Conservation (phyloP, 257 asterid genomes). For the Solanum chmielewskii region DNA sequence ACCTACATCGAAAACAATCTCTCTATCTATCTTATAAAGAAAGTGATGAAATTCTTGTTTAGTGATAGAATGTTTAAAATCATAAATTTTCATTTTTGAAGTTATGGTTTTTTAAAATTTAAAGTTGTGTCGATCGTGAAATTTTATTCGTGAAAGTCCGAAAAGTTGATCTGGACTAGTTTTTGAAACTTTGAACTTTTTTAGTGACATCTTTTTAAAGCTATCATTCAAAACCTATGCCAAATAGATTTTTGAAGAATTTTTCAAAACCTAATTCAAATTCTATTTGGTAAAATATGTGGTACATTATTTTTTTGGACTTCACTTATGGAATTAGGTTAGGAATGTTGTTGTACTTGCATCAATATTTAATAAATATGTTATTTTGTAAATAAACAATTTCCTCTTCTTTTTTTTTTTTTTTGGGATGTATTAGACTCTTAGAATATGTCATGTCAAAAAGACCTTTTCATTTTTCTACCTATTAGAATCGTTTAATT, state of each 20-base stretch:
- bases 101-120: neutral
- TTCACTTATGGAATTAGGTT: neutral
- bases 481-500: neutral
- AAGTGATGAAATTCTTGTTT: too few relatives aligned
- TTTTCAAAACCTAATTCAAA: neutral
- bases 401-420: neutral
- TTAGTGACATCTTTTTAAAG: neutral
- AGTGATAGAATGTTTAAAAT: neutral
- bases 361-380: neutral
- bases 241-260: neutral
- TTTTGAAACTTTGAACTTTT: neutral
- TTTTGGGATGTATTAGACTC: neutral
- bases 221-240: neutral
- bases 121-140: neutral
- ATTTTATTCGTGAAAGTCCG: neutral
- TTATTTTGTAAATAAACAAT: neutral
- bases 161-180: neutral
- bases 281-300: neutral
- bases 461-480: neutral
- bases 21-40: too few relatives aligned
- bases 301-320: accelerated
- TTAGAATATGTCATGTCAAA: neutral
- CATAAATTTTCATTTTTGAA: neutral
- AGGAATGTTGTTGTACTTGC: neutral
- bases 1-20: too few relatives aligned